Base-by-base conservation (phyloP, 257 asterid species). In the Anisodus tanguticus region DNA sequence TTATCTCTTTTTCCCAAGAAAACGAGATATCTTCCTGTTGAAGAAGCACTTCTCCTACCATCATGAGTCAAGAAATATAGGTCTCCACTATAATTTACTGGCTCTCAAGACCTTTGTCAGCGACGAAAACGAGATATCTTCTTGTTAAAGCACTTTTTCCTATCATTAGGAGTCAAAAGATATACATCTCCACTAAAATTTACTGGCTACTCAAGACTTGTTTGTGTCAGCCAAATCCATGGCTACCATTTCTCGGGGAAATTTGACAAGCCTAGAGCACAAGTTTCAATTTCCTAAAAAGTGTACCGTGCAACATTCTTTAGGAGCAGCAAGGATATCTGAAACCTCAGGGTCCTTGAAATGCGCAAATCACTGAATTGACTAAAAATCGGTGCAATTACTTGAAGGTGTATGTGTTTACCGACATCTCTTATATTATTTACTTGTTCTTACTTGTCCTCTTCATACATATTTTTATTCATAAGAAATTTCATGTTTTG, bases 11-110 rank as follows among this genome's bases (percentile, higher is more conserved):
- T 35, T 67, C 15, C 47, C 45, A 41, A 41, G 78, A 43, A 43
- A 71, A 22, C 37, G 1, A 71, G 79, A 45, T 89, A 84, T 84
- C 72, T 93, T 69, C 62, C 86, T 72, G 86, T 84, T 55, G 80
- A 83, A 8, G 97, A 93, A 84, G 95, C 92, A 31, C 63, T 88
- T 55, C 77, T 4, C 90, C 90, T 92, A 72, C 81, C 90, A 6
- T 83, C 89, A 15, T 90, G 89, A 79, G 88, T 88, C 80, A 81
- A 26, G 16, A 81, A 15, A 22, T n/a, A 77, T 39, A 37, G 47
- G 35, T 71, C 79, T 72, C 72, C 85, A 11, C 67, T 80, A 17
- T 85, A 47, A 62, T 11, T n/a, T 80, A 22, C 68, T 31, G 13
- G 4, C 54, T 84, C 78, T 51, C 86, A 47, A 83, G 60, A 51